Conservation (phyloP, 148 eudicot genomes). For the Pouteria glomerata region DNA sequence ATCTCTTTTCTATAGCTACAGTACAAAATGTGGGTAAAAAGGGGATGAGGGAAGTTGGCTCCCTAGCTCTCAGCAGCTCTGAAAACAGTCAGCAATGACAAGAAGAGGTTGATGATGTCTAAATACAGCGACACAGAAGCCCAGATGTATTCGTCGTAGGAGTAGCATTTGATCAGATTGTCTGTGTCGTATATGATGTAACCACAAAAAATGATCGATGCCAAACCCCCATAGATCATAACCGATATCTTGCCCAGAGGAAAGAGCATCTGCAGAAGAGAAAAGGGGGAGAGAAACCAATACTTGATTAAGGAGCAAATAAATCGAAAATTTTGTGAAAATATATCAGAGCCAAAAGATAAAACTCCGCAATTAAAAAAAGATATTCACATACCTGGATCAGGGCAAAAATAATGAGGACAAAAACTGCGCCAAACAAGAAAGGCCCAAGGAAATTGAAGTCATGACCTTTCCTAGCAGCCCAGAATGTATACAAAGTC, state of each 20-base stretch:
- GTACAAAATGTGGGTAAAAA: not conserved
- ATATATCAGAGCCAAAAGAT: not conserved
- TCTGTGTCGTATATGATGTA: conserved; percentile 74
- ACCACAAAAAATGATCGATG: conserved; percentile 60
- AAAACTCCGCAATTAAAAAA: not conserved
- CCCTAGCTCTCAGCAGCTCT: conserved; percentile 43
- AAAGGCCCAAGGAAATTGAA: conserved; percentile 70
- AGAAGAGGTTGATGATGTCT: conserved; percentile 74
- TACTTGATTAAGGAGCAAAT: not conserved
- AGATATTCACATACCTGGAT: conserved; percentile 48
- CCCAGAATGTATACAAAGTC: conserved; percentile 85
- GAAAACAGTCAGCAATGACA: conserved; percentile 43
- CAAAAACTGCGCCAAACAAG: conserved; percentile 50
- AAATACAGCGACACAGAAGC: conserved; percentile 62
- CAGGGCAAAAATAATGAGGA: conserved; percentile 38
- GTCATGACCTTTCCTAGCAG: conserved; percentile 70
- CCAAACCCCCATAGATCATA: conserved; percentile 55
- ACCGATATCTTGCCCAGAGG: conserved; percentile 52
- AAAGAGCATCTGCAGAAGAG: conserved; percentile 43
- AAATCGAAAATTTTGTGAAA: not conserved
- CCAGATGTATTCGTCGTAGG: conserved; percentile 77
- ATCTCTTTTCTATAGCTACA: not conserved
- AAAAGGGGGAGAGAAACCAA: no score
- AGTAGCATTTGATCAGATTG: conserved; percentile 63
- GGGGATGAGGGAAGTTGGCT: not conserved